Conservation (phyloP, 1,284 basidiomycete species). For the Coniferiporia weirii region DNA sequence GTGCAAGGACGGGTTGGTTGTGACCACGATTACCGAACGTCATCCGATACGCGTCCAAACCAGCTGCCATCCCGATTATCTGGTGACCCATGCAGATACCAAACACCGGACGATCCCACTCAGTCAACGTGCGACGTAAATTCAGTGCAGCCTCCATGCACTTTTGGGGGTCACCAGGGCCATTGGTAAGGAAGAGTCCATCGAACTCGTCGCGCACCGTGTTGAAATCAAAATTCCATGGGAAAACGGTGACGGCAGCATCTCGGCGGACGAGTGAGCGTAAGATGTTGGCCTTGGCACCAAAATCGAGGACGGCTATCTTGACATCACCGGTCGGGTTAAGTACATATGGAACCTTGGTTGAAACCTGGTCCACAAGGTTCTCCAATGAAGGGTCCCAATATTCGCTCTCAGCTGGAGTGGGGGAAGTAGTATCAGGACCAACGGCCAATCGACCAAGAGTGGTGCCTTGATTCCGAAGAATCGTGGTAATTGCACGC, state of each 20-base stretch:
- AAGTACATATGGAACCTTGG: slow-evolving; percentile 78
- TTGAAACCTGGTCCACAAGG: slow-evolving; percentile 90
- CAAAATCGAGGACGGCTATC: slow-evolving; percentile 96
- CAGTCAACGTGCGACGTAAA: slow-evolving; percentile 74
- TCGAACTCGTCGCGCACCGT: slow-evolving; percentile 85
- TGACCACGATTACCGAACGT: slow-evolving; percentile 99
- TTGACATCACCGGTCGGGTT: slow-evolving; percentile 86
- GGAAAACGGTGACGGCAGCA: slow-evolving; percentile 91
- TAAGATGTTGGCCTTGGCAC: slow-evolving; percentile 95
- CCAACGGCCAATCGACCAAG: slow-evolving; percentile 90
- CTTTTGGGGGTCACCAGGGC: slow-evolving; percentile 90
- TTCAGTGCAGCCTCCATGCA: slow-evolving; percentile 84
- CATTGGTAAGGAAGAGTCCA: slow-evolving; percentile 95
- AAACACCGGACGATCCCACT: slow-evolving; percentile 93
- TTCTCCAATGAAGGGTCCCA: slow-evolving; percentile 94
- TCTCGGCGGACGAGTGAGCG: slow-evolving; percentile 88
- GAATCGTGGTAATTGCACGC: slow-evolving; percentile 88
- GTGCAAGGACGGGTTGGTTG: slow-evolving; percentile 95
- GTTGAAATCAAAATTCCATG: slow-evolving; percentile 98
- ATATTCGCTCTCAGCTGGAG: slow-evolving; percentile 65
- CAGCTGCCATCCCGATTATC: slow-evolving; percentile 95
- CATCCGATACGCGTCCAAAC: slow-evolving; percentile 95
- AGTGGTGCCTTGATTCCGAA: slow-evolving; percentile 96
- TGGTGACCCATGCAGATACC: slow-evolving; percentile 99
- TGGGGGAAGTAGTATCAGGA: slow-evolving; percentile 57